A percentile compares a stretch with the other conserved stretches of the same genome.
Evolutionary conservation across 225 moss, liverwort and hornwort genomes (phyloP).

Genomic region (Pseudoscleropodium purum): DNA sequence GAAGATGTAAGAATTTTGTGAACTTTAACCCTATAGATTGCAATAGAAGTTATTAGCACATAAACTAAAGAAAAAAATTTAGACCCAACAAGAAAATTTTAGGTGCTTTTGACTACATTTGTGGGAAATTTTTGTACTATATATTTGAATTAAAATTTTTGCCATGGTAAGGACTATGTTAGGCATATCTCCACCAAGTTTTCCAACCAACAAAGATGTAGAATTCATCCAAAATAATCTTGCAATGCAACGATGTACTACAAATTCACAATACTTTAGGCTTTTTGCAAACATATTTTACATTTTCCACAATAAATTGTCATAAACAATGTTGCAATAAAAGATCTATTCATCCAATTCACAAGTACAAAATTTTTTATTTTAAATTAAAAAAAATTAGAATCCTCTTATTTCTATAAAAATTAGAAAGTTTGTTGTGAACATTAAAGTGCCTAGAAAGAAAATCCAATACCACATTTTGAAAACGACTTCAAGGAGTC

Average conservation of each 20-base stretch:
- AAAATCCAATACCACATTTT: too few species aligned
- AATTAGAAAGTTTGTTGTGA: not conserved
- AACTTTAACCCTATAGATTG: not conserved
- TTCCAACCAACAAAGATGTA: not conserved
- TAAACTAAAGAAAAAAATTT: not conserved
- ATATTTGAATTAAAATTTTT: not conserved
- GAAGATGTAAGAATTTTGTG: not conserved
- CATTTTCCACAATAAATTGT: not conserved
- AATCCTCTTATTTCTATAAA: not conserved
- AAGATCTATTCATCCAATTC: not conserved
- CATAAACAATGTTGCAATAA: not conserved
- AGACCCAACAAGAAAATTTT: not conserved
- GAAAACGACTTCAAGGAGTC: not conserved
- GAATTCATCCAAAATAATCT: not conserved
- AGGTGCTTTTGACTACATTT: not conserved
- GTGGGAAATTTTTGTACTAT: not conserved
- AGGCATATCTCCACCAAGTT: too few species aligned
- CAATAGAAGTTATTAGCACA: not conserved
- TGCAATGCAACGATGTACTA: not conserved
- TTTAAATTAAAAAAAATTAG: accelerated
- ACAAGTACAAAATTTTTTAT: not conserved
- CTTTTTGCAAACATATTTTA: not conserved
- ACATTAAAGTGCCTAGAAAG: not conserved
- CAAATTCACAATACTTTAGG: not conserved
- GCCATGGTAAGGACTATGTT: not conserved